Conservation (phyloP, 192 early-diverging fungal species). For the Coemansia erecta region DNA sequence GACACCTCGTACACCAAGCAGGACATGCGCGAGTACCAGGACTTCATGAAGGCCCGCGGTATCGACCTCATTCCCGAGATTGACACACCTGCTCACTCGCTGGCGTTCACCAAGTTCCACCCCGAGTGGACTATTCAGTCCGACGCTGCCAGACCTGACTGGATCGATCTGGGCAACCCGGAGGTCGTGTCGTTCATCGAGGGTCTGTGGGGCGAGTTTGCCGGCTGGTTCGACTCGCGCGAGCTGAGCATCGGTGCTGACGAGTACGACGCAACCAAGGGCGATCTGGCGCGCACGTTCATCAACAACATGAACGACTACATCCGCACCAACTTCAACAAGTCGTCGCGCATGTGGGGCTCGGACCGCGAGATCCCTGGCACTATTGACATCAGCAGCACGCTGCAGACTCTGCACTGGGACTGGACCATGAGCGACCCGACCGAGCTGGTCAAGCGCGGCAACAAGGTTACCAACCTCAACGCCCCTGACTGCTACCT, state of each 20-base stretch:
- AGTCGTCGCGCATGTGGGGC: constrained; percentile 49
- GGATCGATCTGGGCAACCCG: constrained; percentile 50
- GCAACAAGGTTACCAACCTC: constrained; percentile 46
- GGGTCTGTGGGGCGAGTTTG: constrained; percentile 47
- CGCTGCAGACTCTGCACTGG: constrained; percentile 38
- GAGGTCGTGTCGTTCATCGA: constrained; percentile 39
- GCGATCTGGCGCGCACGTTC: constrained; percentile 38
- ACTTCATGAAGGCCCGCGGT: constrained; percentile 47
- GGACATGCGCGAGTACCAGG: constrained; percentile 47
- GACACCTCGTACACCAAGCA: constrained; percentile 45
- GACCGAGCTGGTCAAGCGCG: constrained; percentile 30
- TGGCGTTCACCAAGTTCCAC: constrained; percentile 52
- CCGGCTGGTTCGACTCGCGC: constrained; percentile 50
- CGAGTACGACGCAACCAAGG: constrained; percentile 45
- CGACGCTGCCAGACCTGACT: constrained; percentile 40
- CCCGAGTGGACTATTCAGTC: constrained; percentile 46
- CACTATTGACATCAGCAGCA: constrained; percentile 42
- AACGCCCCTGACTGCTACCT: constrained; percentile 48
- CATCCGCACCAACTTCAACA: constrained; percentile 44
- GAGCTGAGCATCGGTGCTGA: constrained; percentile 50
- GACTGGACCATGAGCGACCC: constrained; percentile 30
- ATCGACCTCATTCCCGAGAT: constrained; percentile 52
- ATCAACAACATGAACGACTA: constrained; percentile 46
- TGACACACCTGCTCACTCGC: constrained; percentile 49
- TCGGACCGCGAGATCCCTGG: constrained; percentile 42